phyloP scores from a whole-genome alignment of 805 yeast species.

The Grigorovia jiainica region DNA sequence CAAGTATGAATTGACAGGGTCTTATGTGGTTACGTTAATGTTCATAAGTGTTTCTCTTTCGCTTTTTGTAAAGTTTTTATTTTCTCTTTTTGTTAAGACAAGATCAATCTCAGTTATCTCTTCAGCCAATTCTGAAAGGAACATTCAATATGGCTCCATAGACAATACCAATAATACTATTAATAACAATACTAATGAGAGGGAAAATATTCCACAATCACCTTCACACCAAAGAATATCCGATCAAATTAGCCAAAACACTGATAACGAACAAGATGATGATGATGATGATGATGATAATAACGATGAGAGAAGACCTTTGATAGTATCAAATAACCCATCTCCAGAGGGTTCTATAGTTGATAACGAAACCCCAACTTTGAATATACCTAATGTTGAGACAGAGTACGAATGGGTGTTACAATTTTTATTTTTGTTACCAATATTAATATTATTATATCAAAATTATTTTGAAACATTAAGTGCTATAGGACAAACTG shows the following conservation, averaged over 20 bases:
- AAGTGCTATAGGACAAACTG: constrained; percentile 53
- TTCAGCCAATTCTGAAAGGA: too few species aligned
- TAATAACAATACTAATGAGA: too few species aligned
- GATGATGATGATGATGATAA: background rate
- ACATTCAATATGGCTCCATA: too few species aligned
- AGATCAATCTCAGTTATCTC: background rate
- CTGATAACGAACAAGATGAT: too few species aligned
- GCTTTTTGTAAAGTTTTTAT: constrained; percentile 2
- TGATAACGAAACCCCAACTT: background rate
- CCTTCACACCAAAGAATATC: too few species aligned
- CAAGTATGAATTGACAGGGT: constrained; percentile 41
- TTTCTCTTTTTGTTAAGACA: background rate
- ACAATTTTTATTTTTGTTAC: constrained; percentile 62
- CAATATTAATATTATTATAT: constrained; percentile 49
- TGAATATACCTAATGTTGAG: background rate
- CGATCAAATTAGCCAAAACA: too few species aligned
- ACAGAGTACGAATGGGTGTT: constrained; percentile 69
- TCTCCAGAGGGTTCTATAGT: background rate
- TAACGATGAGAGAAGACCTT: constrained; percentile 29
- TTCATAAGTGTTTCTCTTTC: constrained; percentile 23
- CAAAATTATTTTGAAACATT: constrained; percentile 36
- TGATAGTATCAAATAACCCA: constrained; percentile 5
- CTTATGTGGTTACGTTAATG: constrained; percentile 38
- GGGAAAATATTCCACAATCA: too few species aligned
- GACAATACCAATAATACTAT: too few species aligned